A percentile compares a stretch with the other conserved stretches of the same genome.
Conservation (phyloP, 2,329 filamentous ascomycete genomes). For the Neonectria neomacrospora region DNA sequence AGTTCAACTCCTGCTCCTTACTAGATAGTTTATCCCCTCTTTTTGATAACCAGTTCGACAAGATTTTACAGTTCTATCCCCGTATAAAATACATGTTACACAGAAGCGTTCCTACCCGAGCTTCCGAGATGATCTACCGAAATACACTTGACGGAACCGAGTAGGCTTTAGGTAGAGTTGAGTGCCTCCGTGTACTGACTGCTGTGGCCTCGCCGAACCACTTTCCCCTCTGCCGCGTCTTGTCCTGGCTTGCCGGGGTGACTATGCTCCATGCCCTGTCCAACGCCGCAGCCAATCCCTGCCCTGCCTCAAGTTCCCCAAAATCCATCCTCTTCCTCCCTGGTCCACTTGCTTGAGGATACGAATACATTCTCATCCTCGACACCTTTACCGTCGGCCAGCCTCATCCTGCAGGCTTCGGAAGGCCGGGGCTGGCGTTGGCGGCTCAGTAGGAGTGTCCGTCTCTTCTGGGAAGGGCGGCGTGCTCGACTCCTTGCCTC, state of each 20-base stretch:
- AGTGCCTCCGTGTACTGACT: constrained; percentile 41
- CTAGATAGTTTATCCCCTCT: neutral
- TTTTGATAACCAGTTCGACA: constrained; percentile 19
- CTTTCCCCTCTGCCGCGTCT: constrained; percentile 13
- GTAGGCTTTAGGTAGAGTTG: constrained; percentile 44
- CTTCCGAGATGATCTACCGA: constrained; percentile 37
- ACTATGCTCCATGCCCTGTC: constrained; percentile 24
- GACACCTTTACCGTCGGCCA: constrained; percentile 6
- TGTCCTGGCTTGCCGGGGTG: constrained; percentile 16
- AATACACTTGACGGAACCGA: constrained; percentile 41
- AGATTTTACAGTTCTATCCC: constrained; percentile 44
- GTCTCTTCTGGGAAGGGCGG: constrained; percentile 64
- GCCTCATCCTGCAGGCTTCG: constrained; percentile 39
- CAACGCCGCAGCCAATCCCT: constrained; percentile 37
- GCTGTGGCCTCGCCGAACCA: constrained; percentile 30
- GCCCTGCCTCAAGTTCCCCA: constrained; percentile 35
- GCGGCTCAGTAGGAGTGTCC: constrained; percentile 52
- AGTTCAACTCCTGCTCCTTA: neutral
- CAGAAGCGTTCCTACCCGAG: constrained; percentile 25
- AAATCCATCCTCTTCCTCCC: constrained; percentile 27
- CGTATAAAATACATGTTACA: constrained; percentile 45
- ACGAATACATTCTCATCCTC: constrained; percentile 2
- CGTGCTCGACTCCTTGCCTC: constrained; percentile 64
- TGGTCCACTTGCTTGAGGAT: constrained; percentile 6
- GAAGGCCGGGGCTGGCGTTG: constrained; percentile 54